A percentile compares a stretch with the other conserved stretches of the same genome.
Conservation (phyloP, 148 eudicot genomes). For the Amaranthus hypochondriacus region DNA sequence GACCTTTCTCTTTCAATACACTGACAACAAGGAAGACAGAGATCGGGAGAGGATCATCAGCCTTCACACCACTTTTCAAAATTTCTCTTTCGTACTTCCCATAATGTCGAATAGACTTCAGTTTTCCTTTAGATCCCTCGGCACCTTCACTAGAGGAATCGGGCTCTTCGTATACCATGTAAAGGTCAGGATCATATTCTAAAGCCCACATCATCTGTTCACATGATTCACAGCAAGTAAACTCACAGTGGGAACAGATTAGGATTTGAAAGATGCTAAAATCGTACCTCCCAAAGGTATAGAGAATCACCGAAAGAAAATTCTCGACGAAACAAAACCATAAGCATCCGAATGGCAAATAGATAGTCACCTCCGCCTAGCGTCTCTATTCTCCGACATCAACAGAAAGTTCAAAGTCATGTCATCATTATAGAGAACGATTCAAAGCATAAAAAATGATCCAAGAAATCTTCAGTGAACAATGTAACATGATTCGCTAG, state of each 20-base stretch:
- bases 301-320: conserved; percentile 91
- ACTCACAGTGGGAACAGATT: neutral
- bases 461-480: no score
- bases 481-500: no score
- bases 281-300: conserved; percentile 95
- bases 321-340: conserved; percentile 98
- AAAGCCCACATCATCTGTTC: conserved; percentile 99
- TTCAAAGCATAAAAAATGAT: neutral
- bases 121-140: conserved; percentile 63
- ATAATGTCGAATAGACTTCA: conserved; percentile 69
- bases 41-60: conserved; percentile 69
- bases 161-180: conserved; percentile 56
- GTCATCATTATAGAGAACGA: neutral
- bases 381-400: conserved; percentile 51
- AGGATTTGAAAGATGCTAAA: neutral
- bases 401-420: conserved; percentile 11
- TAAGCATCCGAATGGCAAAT: conserved; percentile 96
- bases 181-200: conserved; percentile 88
- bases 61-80: conserved; percentile 55
- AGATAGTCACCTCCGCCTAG: conserved; percentile 94
- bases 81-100: conserved; percentile 92
- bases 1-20: conserved; percentile 83
- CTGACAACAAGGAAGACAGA: conserved; percentile 92
- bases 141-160: conserved; percentile 38
- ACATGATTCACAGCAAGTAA: neutral